Percentiles rank a stretch among this genome's conserved stretches.
Conservation (phyloP, 2,329 filamentous ascomycete species). For the Diaporthe nobilis region DNA sequence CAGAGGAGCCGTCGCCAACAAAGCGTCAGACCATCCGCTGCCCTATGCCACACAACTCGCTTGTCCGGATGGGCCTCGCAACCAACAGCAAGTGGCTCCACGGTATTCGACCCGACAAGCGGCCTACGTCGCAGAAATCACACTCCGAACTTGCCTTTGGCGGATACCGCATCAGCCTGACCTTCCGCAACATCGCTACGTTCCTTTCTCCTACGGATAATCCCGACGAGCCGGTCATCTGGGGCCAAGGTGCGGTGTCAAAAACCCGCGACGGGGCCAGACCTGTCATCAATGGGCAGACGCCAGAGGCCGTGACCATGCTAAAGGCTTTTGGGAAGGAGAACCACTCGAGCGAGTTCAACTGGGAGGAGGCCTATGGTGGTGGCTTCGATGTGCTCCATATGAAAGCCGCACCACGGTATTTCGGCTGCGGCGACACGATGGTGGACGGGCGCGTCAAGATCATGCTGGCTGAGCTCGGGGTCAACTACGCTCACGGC, state of each 20-base stretch:
- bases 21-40: constrained; percentile 76
- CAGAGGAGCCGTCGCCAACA: not conserved
- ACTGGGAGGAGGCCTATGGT: constrained; percentile 84
- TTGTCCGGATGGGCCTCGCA: constrained; percentile 83
- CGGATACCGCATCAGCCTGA: constrained; percentile 89
- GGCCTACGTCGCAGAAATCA: constrained; percentile 76
- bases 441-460: constrained; percentile 64
- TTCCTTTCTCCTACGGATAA: constrained; percentile 65
- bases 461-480: constrained; percentile 65
- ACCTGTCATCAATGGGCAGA: constrained; percentile 78
- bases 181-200: constrained; percentile 90
- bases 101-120: constrained; percentile 90
- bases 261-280: constrained; percentile 75
- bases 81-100: constrained; percentile 94
- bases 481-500: constrained; percentile 62
- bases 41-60: constrained; percentile 86
- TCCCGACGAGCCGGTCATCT: constrained; percentile 75
- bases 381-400: constrained; percentile 87
- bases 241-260: constrained; percentile 88
- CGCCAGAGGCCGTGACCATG: constrained; percentile 75
- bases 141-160: constrained; percentile 78
- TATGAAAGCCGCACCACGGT: constrained; percentile 64
- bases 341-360: constrained; percentile 80
- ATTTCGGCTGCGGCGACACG: constrained; percentile 64
- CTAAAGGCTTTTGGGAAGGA: constrained; percentile 87